Evolutionary conservation across 2,329 filamentous ascomycete species (phyloP).

Genomic region (Sphaerulina vaccinii): DNA sequence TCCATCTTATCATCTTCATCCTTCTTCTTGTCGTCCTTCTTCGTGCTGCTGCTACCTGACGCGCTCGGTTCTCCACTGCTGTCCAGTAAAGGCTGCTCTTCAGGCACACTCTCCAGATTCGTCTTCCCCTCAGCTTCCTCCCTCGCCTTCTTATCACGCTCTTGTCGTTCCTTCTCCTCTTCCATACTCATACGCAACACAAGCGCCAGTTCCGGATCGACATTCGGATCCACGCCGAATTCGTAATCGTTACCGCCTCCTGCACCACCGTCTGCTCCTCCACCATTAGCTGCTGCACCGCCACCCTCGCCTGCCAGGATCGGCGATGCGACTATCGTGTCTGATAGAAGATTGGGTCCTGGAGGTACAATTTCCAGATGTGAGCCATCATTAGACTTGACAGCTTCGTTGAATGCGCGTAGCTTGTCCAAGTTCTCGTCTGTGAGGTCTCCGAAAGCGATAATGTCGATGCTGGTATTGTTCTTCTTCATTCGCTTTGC

Average conservation of each 20-base stretch:
- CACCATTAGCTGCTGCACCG: slow-evolving; percentile 53
- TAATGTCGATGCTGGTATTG: slow-evolving; percentile 88
- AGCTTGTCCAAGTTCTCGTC: slow-evolving; percentile 88
- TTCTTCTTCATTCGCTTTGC: slow-evolving; percentile 99
- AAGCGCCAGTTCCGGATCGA: slow-evolving; percentile 91
- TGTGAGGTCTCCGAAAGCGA: slow-evolving; percentile 90
- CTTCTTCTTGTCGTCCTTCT: slow-evolving; percentile 31
- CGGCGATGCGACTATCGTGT: slow-evolving; percentile 83
- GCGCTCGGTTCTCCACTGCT: slow-evolving; percentile 29
- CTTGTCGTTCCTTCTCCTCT: slow-evolving; percentile 91
- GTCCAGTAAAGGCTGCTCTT: slow-evolving; percentile 53
- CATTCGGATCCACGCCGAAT: slow-evolving; percentile 85
- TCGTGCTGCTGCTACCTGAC: slow-evolving; percentile 27
- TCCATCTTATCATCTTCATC: slow-evolving; percentile 37
- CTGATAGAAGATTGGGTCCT: slow-evolving; percentile 86
- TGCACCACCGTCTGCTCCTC: slow-evolving; percentile 44
- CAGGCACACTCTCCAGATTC: slow-evolving; percentile 74
- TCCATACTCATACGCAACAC: slow-evolving; percentile 97
- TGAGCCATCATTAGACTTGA: slow-evolving; percentile 88
- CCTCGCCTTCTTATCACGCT: slow-evolving; percentile 76
- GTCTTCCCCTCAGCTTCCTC: slow-evolving; percentile 67
- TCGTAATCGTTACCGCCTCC: slow-evolving; percentile 68
- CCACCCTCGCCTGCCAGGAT: slow-evolving; percentile 83
- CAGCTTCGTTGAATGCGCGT: slow-evolving; percentile 85
- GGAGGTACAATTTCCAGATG: slow-evolving; percentile 88